Percentiles rank a stretch among this genome's conserved stretches.
Evolutionary conservation across 495 filamentous ascomycete genomes (phyloP).

Genomic region (Amphirosellinia nigrospora): DNA sequence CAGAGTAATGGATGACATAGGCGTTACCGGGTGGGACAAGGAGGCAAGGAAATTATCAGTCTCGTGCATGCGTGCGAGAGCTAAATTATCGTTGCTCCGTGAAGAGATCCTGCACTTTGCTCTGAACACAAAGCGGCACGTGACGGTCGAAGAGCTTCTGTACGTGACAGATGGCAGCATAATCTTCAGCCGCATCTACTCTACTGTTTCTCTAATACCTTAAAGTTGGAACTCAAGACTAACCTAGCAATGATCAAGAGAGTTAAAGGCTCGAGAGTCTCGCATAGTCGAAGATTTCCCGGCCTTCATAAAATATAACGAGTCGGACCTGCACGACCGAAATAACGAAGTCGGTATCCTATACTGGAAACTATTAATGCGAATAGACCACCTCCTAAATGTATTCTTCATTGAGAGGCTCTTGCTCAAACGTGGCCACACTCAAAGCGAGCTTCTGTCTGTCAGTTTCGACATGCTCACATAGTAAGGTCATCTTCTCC

Average conservation of each 20-base stretch:
- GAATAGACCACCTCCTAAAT: constrained; percentile 61
- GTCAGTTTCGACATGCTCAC: constrained; percentile 60
- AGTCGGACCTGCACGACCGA: constrained; percentile 39
- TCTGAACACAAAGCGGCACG: constrained; percentile 51
- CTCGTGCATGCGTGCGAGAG: constrained; percentile 56
- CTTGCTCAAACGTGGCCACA: constrained; percentile 57
- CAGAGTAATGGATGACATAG: constrained; percentile 51
- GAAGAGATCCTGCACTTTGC: constrained; percentile 68
- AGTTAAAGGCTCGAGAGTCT: constrained; percentile 30
- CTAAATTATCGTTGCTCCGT: constrained; percentile 53
- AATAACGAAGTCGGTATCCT: constrained; percentile 34
- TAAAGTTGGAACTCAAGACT: neutral
- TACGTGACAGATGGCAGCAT: constrained; percentile 33
- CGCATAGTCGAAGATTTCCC: constrained; percentile 34
- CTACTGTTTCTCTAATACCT: neutral
- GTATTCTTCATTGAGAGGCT: constrained; percentile 65
- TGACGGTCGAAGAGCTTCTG: constrained; percentile 55
- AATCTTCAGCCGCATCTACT: too few species aligned
- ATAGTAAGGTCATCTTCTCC: neutral
- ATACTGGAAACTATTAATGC: constrained; percentile 43
- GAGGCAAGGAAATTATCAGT: constrained; percentile 45
- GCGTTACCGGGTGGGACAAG: constrained; percentile 61
- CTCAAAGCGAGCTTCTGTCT: constrained; percentile 57
- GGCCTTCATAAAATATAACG: constrained; percentile 39
- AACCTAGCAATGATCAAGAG: constrained; percentile 22